Evolutionary conservation across 805 yeast genomes (phyloP), one percentile per base, ranked within the genome.

Genomic region (Nematodospora valgi): DNA sequence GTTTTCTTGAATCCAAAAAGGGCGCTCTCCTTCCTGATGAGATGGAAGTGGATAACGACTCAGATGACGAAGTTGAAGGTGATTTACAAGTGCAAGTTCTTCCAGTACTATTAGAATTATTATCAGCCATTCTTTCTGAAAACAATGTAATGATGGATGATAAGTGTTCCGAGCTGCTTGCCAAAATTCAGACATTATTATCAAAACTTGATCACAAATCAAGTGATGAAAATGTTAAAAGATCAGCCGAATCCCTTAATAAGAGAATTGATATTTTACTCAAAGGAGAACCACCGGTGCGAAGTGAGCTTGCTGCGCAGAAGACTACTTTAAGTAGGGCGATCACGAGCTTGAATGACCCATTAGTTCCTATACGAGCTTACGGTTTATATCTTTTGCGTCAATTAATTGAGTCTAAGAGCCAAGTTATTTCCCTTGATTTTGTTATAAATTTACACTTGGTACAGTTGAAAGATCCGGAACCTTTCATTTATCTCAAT

Each of bases 401-500:
- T 19, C 68, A 72, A 37, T 62, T 87, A 27, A 66, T 77, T 5
- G 68, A 62, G 27, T 58, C 55, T 20, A 65, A 65, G 23, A 75
- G 85, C n/a, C 53, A 64, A 1, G 77, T 75, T 0, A 52, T 86
- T 10, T 50, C 72, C 0, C 32, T 74, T 7, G 75, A 72, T 3
- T 72, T 74, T 35, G 91, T 75, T 0, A 56, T 86, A 19, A 68
- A 74, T 12, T 56, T 86, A 10, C 86, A 84, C 51, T 49, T 84
- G 12, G 59, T 68, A 2, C 86, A 82, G 45, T 58, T 93, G 27
- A 71, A 72, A 30, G 94, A 87, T 46, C 69, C 77, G 0, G 98
- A 91, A 40, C 95, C 98, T 0, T 91, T 80, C 54, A 76, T 93
- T 11, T 93, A 86, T 52, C 55, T 93, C 36, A 91, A 86, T 50